Conservation (phyloP, 805 yeast genomes). For the Candida verbasci region DNA sequence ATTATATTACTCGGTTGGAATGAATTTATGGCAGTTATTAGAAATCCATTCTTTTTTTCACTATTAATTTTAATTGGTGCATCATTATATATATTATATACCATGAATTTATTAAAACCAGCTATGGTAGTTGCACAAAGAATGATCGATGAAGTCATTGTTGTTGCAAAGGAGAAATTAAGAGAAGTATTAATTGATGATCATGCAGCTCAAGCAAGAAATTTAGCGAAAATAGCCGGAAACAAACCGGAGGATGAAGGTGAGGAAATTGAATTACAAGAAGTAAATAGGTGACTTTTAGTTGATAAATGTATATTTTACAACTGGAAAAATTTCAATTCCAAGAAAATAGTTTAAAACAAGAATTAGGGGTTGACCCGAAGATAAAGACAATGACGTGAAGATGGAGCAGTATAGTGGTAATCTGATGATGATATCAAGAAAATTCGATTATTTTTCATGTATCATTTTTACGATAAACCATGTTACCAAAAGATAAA, state of each 20-base stretch:
- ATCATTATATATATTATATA: constrained; percentile 62
- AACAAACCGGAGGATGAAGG: neutral
- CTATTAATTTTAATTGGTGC: constrained; percentile 55
- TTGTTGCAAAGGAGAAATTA: constrained; percentile 55
- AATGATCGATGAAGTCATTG: constrained; percentile 52
- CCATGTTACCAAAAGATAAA: no score
- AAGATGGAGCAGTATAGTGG: no score
- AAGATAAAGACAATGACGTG: no score
- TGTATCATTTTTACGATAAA: no score
- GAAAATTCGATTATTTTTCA: no score
- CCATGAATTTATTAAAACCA: constrained; percentile 73
- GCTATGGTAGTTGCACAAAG: constrained; percentile 56
- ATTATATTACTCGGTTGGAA: constrained; percentile 88
- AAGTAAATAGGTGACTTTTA: neutral
- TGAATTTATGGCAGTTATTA: constrained; percentile 81
- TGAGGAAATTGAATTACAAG: neutral
- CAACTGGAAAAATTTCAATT: no score
- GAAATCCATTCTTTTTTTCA: constrained; percentile 80
- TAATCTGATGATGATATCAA: no score
- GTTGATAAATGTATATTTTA: no score
- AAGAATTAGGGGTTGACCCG: no score
- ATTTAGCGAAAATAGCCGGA: constrained; percentile 12
- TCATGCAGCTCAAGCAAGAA: constrained; percentile 19
- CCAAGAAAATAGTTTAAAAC: no score
- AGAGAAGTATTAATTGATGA: constrained; percentile 58